Evolutionary conservation across 2,329 filamentous ascomycete genomes (phyloP), one percentile per base, ranked within the genome.

Genomic region (Ascocoryne sarcoides): DNA sequence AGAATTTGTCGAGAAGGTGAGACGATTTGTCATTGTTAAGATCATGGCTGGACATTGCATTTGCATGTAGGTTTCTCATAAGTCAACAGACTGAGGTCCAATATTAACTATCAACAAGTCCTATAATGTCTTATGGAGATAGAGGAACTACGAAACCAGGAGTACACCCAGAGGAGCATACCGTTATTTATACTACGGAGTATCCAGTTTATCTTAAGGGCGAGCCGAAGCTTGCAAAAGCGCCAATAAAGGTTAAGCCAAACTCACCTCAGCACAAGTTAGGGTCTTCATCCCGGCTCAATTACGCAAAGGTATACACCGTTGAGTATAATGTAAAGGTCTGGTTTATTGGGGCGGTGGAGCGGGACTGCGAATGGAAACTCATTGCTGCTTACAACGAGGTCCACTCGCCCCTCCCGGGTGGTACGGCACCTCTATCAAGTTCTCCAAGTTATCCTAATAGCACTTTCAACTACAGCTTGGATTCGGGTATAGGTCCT

Each of bases 231-330:
- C 37, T 46, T 8, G 18, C 1, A 4, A 49, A 48, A 37, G 2
- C 3, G 2, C 42, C 47, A 0, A 38, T 56, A 14, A 18, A 16
- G 7, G 36, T 55, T 18, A 15, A 33, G 2, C 12, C 41, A 2
- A 19, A 37, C 1, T 16, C 8, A 4, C 10, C 12, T 0, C 23
- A 39, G 4, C 17, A 54, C 5, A 32, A 40, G 17, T 37, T 57
- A 4, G 39, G 46, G 5, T 0, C 1, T 0, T 17, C 21, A 2
- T 56, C 53, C 8, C 37, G 55, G 7, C 21, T 57, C 2, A 56
- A 57, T 23, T 57, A 54, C 31, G 42, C 43, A 2, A 57, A 57
- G n/a, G 23, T 52, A 5, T 56, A 56, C 32, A 56, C 55, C 0
- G 45, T 57, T 3, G 55, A 57, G 28, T 45, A 57, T 21, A 54